Evolutionary conservation across 805 yeast species (phyloP), one percentile per base, ranked within the genome.

Genomic region (Yamadazyma sp.): DNA sequence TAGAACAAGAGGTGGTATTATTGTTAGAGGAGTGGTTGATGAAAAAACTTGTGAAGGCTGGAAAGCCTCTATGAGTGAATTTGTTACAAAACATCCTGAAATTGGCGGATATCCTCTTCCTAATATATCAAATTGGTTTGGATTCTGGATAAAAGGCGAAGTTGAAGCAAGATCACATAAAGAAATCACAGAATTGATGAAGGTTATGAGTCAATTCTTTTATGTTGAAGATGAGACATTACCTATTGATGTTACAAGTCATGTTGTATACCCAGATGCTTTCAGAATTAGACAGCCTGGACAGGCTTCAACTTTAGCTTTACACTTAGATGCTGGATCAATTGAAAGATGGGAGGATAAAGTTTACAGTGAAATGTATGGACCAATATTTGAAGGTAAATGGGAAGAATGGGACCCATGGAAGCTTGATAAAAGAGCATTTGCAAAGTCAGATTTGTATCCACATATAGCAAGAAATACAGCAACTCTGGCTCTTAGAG

Each of bases 261-360:
- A 61, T 21, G 47, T 67, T 14, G 48, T 56, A 11, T 69, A 69
- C 42, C 68, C 69, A n/a, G 73, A 69, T 43, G 43, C 70, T 15
- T 47, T 67, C 22, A 49, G 73, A 32, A 60, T 69, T 27, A 50
- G 73, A 27, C 46, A 47, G 9, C 67, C 71, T 0, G 72, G 72
- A 7, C 55, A 52, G 16, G 7, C 11, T 6, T 43, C 41, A 16
- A 36, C 65, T 4, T 50, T 68, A 24, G 63, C 59, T 19, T 57
- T 65, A 13, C 73, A 69, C 33, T 47, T 55, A 12, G 74, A 69
- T 39, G 55, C 64, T 14, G 63, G 69, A 10, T 56, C 69, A 2
- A 47, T 65, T 17, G 71, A 65, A 41, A 44, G 72, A 31, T 67
- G 73, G 73, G 70, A 65, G 42, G 71, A 67, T 44, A 40, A 36